phyloP scores from a whole-genome alignment of 805 yeast species.

The Saccharomycopsis microspora region DNA sequence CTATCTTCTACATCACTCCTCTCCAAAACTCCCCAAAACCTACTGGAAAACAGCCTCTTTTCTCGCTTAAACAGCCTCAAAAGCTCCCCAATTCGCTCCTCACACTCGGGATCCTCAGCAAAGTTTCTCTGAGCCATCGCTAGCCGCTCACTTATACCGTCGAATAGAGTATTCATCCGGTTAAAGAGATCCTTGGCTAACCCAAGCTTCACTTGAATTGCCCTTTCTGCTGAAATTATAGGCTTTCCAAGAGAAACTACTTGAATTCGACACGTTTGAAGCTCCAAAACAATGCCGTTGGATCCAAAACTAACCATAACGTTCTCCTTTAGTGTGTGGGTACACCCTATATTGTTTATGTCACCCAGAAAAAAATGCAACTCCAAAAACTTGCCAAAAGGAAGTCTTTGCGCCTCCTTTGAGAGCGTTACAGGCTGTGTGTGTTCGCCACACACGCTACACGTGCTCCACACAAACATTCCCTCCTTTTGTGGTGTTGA shows the following conservation, averaged over 20 bases:
- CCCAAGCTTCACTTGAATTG: conserved; percentile 57
- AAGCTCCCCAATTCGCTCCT: too few species aligned
- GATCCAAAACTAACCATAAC: too few species aligned
- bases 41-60: too few species aligned
- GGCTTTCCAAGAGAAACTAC: too few species aligned
- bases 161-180: conserved; percentile 52
- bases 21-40: too few species aligned
- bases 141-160: conserved; percentile 63
- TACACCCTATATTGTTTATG: too few species aligned
- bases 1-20: conserved; percentile 40
- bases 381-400: conserved; percentile 90
- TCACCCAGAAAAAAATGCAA: conserved; percentile 47
- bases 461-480: conserved; percentile 84
- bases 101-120: too few species aligned
- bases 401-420: conserved; percentile 78
- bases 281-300: too few species aligned
- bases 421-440: conserved; percentile 77
- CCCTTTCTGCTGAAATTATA: conserved; percentile 33
- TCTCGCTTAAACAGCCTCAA: too few species aligned
- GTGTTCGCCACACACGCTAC: conserved; percentile 64
- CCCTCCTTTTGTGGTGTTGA: conserved; percentile 30
- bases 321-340: too few species aligned
- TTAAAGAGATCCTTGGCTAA: conserved; percentile 42
- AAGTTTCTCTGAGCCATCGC: conserved; percentile 12
- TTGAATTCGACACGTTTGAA: too few species aligned